Evolutionary conservation across 352 stramenopile genomes (phyloP).

Genomic region (Globisporangium echinulatum): DNA sequence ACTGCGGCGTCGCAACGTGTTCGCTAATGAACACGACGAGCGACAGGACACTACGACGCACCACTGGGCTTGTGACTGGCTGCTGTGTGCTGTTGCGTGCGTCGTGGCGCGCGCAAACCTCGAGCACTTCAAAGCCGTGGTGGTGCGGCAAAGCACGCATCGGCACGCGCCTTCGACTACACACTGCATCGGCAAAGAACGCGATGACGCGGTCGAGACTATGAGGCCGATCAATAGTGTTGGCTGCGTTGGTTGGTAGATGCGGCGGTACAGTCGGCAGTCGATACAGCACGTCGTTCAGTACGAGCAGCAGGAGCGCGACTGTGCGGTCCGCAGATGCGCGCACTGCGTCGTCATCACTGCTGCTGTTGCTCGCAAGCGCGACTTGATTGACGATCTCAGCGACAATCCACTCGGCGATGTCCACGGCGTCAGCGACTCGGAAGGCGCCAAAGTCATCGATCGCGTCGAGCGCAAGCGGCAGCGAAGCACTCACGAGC

Average conservation of each 20-base stretch:
- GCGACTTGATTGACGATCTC: slow-evolving; percentile 5
- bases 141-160: slow-evolving; percentile 2
- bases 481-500: slow-evolving; percentile 6
- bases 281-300: slow-evolving; percentile 13
- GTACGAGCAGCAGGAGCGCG: slow-evolving; percentile 5
- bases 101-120: slow-evolving; percentile 10
- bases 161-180: background rate
- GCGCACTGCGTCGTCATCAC: too few species aligned
- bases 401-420: slow-evolving; percentile 11
- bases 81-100: too few species aligned
- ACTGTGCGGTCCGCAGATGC: background rate
- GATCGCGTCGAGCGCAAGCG: slow-evolving; percentile 7
- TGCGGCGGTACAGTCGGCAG: background rate
- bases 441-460: slow-evolving; percentile 1
- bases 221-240: background rate
- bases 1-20: slow-evolving; percentile 1
- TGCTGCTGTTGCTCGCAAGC: background rate
- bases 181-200: background rate
- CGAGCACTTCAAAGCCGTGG: slow-evolving; percentile 12
- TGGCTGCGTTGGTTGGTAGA: background rate
- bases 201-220: slow-evolving; percentile 1
- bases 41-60: background rate
- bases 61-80: too few species aligned
- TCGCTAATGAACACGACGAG: slow-evolving; percentile 3
- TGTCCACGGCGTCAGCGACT: background rate